A percentile compares a stretch with the other conserved stretches of the same genome.
Evolutionary conservation across 495 filamentous ascomycete species (phyloP).

Genomic region (Penicillium chermesinum): DNA sequence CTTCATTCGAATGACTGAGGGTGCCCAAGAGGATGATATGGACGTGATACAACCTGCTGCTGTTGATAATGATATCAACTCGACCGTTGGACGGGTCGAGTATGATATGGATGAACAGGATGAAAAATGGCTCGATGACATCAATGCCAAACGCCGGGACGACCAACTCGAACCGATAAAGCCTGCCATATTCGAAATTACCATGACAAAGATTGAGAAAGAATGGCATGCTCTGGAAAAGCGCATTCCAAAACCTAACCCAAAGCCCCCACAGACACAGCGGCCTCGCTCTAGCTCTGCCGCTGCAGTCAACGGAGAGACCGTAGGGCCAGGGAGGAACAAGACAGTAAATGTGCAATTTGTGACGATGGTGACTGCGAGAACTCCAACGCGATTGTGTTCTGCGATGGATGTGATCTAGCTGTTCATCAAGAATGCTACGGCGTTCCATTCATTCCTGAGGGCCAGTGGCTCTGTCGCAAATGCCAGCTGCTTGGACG

Average conservation of each 20-base stretch:
- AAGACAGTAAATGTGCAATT: slow-evolving; percentile 95
- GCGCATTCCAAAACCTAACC: slow-evolving; percentile 90
- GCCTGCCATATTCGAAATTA: slow-evolving; percentile 90
- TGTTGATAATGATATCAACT: slow-evolving; percentile 57
- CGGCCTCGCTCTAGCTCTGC: slow-evolving; percentile 86
- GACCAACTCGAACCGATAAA: slow-evolving; percentile 75
- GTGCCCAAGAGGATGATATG: slow-evolving; percentile 75
- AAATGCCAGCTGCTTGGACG: slow-evolving; percentile 95
- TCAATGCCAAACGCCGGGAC: slow-evolving; percentile 69
- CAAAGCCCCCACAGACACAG: slow-evolving; percentile 90
- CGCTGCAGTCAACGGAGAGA: slow-evolving; percentile 86
- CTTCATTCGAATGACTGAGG: slow-evolving; percentile 73
- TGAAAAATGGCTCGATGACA: slow-evolving; percentile 85
- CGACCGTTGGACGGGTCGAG: slow-evolving; percentile 73
- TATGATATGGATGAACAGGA: slow-evolving; percentile 99
- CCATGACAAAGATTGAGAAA: slow-evolving; percentile 97
- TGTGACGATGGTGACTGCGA: slow-evolving; percentile 98
- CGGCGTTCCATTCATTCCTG: slow-evolving; percentile 96
- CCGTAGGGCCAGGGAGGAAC: slow-evolving; percentile 80
- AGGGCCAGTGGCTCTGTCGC: slow-evolving; percentile 96
- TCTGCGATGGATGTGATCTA: slow-evolving; percentile 95
- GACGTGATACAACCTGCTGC: slow-evolving; percentile 57
- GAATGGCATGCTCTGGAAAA: slow-evolving; percentile 97
- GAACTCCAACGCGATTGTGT: slow-evolving; percentile 99
- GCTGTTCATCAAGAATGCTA: slow-evolving; percentile 99